Base-by-base conservation (phyloP, 2,329 filamentous ascomycete species). In the Aspergillus bombycis region DNA sequence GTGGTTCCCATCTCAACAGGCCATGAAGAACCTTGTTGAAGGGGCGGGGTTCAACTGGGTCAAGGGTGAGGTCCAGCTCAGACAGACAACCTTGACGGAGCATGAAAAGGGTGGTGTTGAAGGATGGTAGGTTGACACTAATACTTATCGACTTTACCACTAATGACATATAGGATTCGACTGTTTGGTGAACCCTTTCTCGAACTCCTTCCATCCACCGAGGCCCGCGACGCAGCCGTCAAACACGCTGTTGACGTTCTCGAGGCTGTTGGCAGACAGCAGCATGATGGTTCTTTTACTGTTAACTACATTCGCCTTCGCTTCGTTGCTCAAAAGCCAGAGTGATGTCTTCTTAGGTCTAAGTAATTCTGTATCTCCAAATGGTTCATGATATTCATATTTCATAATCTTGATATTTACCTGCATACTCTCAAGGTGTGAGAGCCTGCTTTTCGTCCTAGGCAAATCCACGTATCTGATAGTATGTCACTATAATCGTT, bases 1-100 rank as follows among this genome's bases (percentile, higher is more conserved):
- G 90, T 92, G 90, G 75, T 92, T 92, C 74, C 88, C 89, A 0
- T 87, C 89, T 66, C 87, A 88, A 70, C 73, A 67, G 0, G 90
- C 88, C 87, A 83, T 86, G 74, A 68, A 69, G 46, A 60, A 65
- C 16, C 71, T 73, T 4, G 68, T 85, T 46, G 70, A 76, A 55
- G 64, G 72, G 4, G 69, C 75, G 2, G 82, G 81, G 0, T 84
- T 84, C 55, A 69, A 72, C 34, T 80, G 88, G 3, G 83, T 86
- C 69, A 79, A 74, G 67, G 74, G 84, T 0, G 89, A 92, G 79
- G 74, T 82, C 21, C 88, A 90, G 77, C 91, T 88, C 79, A 77
- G 90, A 58, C 87, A 88, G 32, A 92, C 89, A 32, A 80, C 73
- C 63, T 66, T 82, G 43, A 83, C 77, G 26, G 80, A 63, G 9